Conservation (phyloP, 441 rosid genomes). For the Erodium chrysanthum region DNA sequence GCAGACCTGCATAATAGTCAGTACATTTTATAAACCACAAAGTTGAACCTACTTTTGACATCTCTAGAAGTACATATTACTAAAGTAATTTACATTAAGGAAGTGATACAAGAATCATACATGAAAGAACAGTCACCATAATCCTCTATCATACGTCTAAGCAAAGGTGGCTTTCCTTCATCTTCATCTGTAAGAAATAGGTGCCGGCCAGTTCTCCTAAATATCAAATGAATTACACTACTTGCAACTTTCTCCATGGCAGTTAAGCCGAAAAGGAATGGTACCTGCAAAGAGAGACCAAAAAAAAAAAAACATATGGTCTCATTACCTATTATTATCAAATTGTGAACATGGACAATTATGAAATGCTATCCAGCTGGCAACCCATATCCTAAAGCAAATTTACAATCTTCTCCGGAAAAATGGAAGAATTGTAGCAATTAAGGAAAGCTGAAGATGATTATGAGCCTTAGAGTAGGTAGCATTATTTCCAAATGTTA, state of each 20-base stretch:
- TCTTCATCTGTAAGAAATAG: conserved; percentile 85
- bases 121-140: conserved; percentile 50
- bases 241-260: conserved; percentile 81
- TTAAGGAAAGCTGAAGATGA: too few species aligned
- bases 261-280: conserved; percentile 86
- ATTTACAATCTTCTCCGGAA: too few species aligned
- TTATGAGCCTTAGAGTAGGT: too few species aligned
- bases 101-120: conserved; percentile 30
- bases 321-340: neutral
- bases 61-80: conserved; percentile 6
- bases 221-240: conserved; percentile 80
- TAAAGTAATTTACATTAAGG: conserved; percentile 10
- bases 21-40: conserved; percentile 13
- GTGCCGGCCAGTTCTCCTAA: conserved; percentile 85
- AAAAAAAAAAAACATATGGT: neutral
- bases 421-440: too few species aligned
- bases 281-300: conserved; percentile 48
- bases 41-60: neutral
- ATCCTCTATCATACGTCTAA: conserved; percentile 72
- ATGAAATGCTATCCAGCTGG: too few species aligned
- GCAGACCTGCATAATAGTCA: conserved; percentile 58
- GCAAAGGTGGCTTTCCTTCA: conserved; percentile 75
- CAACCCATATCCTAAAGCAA: too few species aligned
- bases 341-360: neutral
- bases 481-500: too few species aligned